Base-by-base conservation (phyloP, 108 stramenopile species). In the Stephanodiscus triporus region DNA sequence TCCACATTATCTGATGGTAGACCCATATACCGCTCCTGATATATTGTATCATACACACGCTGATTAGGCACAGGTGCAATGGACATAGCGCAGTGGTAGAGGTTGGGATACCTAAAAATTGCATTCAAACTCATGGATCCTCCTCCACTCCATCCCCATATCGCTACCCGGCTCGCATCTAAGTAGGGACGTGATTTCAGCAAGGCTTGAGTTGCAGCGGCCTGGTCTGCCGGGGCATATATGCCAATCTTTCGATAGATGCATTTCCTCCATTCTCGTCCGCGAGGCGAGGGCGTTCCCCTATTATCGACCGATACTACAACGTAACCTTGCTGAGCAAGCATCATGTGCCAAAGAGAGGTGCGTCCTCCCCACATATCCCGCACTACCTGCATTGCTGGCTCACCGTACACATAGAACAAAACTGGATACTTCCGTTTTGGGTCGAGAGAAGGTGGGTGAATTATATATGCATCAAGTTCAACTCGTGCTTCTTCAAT, bases 81-180 rank as follows among this genome's bases (percentile, higher is more conserved):
- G 1, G 78, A 65, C 78, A 79, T 79, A n/a, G 78, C 70, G 36
- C 54, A 58, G 27, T 64, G 71, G 51, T 79, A 79, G 9, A 79
- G 60, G 48, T 79, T 66, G 29, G 78, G 78, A 63, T 72, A 72
- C 43, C 78, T 34, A 62, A 79, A 79, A 34, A 79, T 79, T 55
- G 78, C 78, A 73, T 79, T 79, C 66, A 79, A 56, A 56, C 78
- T 79, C 78, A 79, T 79, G 9, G 71, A 72, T 17, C 78, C 78
- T 50, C 78, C 78, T 68, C 78, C 78, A 47, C 66, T 68, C 78
- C 78, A 79, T 47, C 78, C 78, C 78, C 78, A 79, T 68, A 79
- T 79, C n/a, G 71, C 78, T n/a, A 79, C 71, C 26, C 78, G 45
- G 7, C 68, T 67, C 29, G 51, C 37, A 51, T 79, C 78, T 40